Evolutionary conservation across 1,284 basidiomycete genomes (phyloP).

Genomic region (Volvariella volvacea): DNA sequence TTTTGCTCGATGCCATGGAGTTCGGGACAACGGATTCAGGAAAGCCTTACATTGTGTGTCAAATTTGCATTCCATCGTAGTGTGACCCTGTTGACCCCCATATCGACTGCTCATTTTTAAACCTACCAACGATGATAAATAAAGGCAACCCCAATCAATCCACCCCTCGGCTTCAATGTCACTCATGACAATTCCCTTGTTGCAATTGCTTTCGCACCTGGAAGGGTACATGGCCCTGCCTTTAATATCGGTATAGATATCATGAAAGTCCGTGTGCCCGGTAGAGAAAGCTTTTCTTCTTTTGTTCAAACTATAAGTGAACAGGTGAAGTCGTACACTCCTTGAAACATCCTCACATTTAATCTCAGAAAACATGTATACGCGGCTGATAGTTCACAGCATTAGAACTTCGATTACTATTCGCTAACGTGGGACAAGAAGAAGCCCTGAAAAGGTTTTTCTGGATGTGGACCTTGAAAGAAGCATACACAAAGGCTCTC

Average conservation of each 20-base stretch:
- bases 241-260: conserved; percentile 68
- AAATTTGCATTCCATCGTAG: neutral
- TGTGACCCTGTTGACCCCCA: neutral
- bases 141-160: conserved; percentile 37
- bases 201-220: conserved; percentile 57
- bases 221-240: conserved; percentile 47
- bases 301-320: conserved; percentile 62
- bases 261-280: conserved; percentile 65
- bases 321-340: conserved; percentile 38
- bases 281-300: conserved; percentile 43
- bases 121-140: conserved; percentile 1
- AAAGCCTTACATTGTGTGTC: conserved; percentile 68
- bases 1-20: conserved; percentile 36
- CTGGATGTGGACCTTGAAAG: conserved; percentile 82
- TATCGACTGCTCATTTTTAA: conserved; percentile 3
- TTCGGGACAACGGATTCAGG: conserved; percentile 54
- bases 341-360: neutral
- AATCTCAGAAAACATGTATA: neutral
- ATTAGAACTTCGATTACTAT: conserved; percentile 40
- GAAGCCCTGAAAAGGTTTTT: conserved; percentile 56
- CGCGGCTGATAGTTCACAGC: conserved; percentile 42
- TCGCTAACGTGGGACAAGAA: conserved; percentile 26
- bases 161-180: conserved; percentile 67
- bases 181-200: conserved; percentile 72
- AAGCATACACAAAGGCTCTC: conserved; percentile 81